Conservation (phyloP, 805 yeast genomes). For the Ogataea paraovalis region DNA sequence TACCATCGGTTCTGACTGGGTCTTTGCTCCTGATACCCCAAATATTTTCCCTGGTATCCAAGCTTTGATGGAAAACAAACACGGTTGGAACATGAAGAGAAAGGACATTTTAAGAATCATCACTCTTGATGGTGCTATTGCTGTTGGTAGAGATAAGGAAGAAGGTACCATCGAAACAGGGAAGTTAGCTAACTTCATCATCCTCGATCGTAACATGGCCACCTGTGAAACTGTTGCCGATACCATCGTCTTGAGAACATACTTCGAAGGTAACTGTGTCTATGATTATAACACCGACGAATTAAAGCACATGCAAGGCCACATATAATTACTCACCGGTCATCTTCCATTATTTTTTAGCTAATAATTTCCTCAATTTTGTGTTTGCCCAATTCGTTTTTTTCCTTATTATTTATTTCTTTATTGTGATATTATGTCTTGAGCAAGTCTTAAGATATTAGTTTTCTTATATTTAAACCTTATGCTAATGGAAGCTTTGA, state of each 20-base stretch:
- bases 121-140: constrained; percentile 24
- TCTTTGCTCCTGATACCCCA: constrained; percentile 27
- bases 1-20: constrained; percentile 28
- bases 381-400: neutral
- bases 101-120: constrained; percentile 21
- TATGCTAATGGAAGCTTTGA: neutral
- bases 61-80: constrained; percentile 25
- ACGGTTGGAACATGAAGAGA: constrained; percentile 25
- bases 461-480: neutral
- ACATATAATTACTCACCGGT: neutral
- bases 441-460: neutral
- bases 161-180: constrained; percentile 24
- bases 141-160: constrained; percentile 17
- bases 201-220: constrained; percentile 21
- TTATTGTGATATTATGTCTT: neutral
- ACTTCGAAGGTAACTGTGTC: constrained; percentile 24
- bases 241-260: constrained; percentile 23
- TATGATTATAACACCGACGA: constrained; percentile 26
- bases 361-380: neutral
- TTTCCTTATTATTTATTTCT: neutral
- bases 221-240: constrained; percentile 18
- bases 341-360: neutral
- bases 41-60: constrained; percentile 27
- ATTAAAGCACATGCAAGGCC: constrained; percentile 23
- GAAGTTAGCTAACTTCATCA: constrained; percentile 24